Percentiles rank a stretch among this genome's conserved stretches.
Conservation (phyloP, 2,329 filamentous ascomycete genomes). For the Exophiala xenobiotica region DNA sequence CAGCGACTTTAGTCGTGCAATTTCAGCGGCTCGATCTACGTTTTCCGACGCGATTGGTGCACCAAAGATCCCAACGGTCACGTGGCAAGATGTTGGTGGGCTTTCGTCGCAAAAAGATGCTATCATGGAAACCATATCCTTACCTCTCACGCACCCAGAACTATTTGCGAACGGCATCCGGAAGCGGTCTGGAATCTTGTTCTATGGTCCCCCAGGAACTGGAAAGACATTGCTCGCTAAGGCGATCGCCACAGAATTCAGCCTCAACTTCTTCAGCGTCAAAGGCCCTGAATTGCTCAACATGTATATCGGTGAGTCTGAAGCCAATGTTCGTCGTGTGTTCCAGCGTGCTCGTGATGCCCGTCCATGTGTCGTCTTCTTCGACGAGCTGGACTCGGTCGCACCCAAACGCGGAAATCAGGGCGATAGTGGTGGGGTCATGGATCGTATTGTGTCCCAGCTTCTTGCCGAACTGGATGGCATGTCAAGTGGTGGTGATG, state of each 20-base stretch:
- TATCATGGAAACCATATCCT: slow-evolving; percentile 93
- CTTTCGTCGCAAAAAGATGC: slow-evolving; percentile 92
- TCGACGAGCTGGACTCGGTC: slow-evolving; percentile 89
- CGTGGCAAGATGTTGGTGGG: slow-evolving; percentile 94
- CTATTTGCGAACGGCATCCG: slow-evolving; percentile 97
- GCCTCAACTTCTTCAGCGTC: slow-evolving; percentile 90
- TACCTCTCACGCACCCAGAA: slow-evolving; percentile 86
- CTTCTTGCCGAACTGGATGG: slow-evolving; percentile 92
- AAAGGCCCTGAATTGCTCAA: slow-evolving; percentile 90
- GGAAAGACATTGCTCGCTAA: slow-evolving; percentile 92
- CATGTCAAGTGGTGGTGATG: slow-evolving; percentile 74
- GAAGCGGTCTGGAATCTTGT: slow-evolving; percentile 89
- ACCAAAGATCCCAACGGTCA: slow-evolving; percentile 95
- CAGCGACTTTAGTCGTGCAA: slow-evolving; percentile 84
- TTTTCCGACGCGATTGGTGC: slow-evolving; percentile 97
- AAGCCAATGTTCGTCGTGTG: slow-evolving; percentile 85
- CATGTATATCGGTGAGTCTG: slow-evolving; percentile 95
- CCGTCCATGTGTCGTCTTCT: slow-evolving; percentile 86
- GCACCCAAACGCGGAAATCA: slow-evolving; percentile 96
- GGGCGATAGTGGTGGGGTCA: slow-evolving; percentile 93
- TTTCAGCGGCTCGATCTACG: slow-evolving; percentile 94
- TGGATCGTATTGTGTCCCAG: slow-evolving; percentile 96
- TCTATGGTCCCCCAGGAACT: slow-evolving; percentile 87
- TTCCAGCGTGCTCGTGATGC: slow-evolving; percentile 86
- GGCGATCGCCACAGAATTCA: slow-evolving; percentile 90